Percentiles rank a stretch among this genome's conserved stretches.
These are phyloP conservation scores for Dothistroma pini DNA, from an alignment of 2,329 filamentous ascomycete genomes.

Conservation along the genomic window DNA sequence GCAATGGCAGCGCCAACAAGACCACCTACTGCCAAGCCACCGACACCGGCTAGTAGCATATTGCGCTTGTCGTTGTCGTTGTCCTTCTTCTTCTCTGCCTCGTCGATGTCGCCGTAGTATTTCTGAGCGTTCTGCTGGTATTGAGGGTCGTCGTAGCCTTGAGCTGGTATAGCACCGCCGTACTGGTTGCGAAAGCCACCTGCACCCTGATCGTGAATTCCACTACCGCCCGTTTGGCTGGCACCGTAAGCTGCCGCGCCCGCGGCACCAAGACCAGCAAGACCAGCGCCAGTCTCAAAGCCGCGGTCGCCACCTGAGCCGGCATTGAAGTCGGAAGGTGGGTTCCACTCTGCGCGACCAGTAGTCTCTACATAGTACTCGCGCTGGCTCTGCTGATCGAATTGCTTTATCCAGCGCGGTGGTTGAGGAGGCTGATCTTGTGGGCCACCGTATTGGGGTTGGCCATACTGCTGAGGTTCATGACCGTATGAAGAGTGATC, in stretches of 20 bases:
- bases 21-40: conserved; percentile 55
- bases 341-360: conserved; percentile 62
- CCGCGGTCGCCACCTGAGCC: conserved; percentile 15
- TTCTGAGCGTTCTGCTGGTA: conserved; percentile 23
- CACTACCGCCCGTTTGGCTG: conserved; percentile 6
- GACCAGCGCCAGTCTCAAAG: conserved; percentile 1
- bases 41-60: conserved; percentile 55
- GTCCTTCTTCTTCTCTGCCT: conserved; percentile 26
- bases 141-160: conserved; percentile 17
- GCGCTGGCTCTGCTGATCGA: conserved; percentile 57
- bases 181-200: conserved; percentile 24
- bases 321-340: conserved; percentile 41
- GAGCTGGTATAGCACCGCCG: conserved; percentile 18
- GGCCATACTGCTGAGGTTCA: conserved; percentile 23
- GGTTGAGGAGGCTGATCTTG: conserved; percentile 49
- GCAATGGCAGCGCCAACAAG: conserved; percentile 57
- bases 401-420: conserved; percentile 61
- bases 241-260: conserved; percentile 6
- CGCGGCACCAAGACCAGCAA: background rate
- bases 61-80: conserved; percentile 42
- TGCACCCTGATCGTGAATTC: conserved; percentile 12
- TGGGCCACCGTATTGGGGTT: conserved; percentile 29
- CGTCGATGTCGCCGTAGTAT: conserved; percentile 23
- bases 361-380: conserved; percentile 65
- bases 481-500: conserved; percentile 12